phyloP scores from a whole-genome alignment of 2,329 filamentous ascomycete species.

The Stachybotrys elegans region DNA sequence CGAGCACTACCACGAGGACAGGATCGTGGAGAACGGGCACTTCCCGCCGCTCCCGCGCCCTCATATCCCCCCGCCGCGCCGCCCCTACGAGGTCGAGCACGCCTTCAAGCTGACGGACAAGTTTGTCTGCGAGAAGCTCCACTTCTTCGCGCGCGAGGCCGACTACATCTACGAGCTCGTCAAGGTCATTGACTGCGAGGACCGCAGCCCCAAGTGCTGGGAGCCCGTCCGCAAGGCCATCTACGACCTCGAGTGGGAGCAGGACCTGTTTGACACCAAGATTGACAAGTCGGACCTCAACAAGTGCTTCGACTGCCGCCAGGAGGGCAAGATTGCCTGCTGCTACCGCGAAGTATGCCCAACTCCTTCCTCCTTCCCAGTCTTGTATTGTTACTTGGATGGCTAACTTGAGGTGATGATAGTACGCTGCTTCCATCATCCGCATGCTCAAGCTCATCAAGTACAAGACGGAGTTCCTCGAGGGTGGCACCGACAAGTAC shows the following conservation, averaged over 20 bases:
- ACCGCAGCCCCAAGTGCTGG: conserved; percentile 18
- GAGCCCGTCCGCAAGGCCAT: conserved; percentile 15
- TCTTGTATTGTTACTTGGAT: background rate
- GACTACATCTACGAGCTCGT: conserved; percentile 16
- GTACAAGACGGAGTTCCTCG: conserved; percentile 17
- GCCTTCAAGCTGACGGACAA: conserved; percentile 13
- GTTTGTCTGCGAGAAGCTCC: conserved; percentile 16
- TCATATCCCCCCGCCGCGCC: conserved; percentile 1
- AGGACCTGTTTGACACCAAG: conserved; percentile 19
- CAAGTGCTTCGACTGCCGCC: conserved; percentile 16
- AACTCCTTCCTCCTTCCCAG: too few species aligned
- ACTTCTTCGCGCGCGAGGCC: conserved; percentile 15
- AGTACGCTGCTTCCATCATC: conserved; percentile 24
- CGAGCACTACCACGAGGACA: conserved; percentile 3
- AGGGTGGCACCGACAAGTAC: conserved; percentile 20
- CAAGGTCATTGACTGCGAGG: conserved; percentile 12
- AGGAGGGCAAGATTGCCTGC: conserved; percentile 19
- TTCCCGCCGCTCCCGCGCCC: conserved; percentile 6
- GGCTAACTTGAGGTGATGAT: background rate
- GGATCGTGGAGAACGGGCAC: background rate
- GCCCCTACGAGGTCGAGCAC: conserved; percentile 2
- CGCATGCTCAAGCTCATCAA: conserved; percentile 17
- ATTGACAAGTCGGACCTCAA: conserved; percentile 19
- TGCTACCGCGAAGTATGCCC: conserved; percentile 20
- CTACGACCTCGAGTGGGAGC: conserved; percentile 19